These are phyloP conservation scores for Dalechampia spathulata DNA, from an alignment of 441 rosid species.

Conservation along the genomic window DNA sequence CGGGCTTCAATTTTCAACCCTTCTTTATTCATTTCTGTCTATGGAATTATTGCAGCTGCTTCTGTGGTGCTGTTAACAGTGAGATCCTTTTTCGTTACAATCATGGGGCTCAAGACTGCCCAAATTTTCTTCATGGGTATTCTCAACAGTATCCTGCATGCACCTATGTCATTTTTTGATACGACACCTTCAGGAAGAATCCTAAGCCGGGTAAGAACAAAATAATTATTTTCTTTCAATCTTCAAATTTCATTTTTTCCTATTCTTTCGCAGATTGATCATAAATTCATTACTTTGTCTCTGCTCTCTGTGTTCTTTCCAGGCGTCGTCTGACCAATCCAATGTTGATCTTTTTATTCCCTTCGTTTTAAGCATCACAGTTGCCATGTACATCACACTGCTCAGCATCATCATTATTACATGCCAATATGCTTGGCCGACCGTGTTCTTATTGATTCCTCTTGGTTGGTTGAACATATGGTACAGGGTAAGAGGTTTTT, in stretches of 20 bases:
- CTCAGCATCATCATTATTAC: conserved; percentile 81
- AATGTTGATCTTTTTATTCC: conserved; percentile 82
- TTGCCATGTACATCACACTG: conserved; percentile 67
- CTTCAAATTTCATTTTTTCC: neutral
- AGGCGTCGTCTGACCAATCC: conserved; percentile 92
- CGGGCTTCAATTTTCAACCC: conserved; percentile 44
- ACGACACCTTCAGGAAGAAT: conserved; percentile 97
- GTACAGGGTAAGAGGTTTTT: conserved; percentile 57
- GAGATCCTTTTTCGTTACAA: conserved; percentile 49
- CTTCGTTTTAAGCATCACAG: conserved; percentile 41
- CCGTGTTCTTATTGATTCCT: conserved; percentile 64
- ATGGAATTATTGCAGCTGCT: conserved; percentile 46
- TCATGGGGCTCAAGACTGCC: conserved; percentile 80
- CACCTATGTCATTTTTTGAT: conserved; percentile 94
- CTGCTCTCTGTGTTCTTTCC: conserved; percentile 18
- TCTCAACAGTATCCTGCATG: conserved; percentile 76
- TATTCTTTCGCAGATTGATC: conserved; percentile 3
- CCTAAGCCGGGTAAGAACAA: conserved; percentile 62
- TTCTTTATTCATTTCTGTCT: conserved; percentile 53
- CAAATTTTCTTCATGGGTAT: conserved; percentile 71
- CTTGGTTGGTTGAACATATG: conserved; percentile 83
- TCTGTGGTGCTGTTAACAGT: conserved; percentile 47
- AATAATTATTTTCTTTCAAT: neutral
- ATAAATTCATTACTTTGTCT: neutral
- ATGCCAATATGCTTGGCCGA: conserved; percentile 97